Base-by-base conservation (phyloP, 1,139 yeast species). In the Geotrichum restrictum region DNA sequence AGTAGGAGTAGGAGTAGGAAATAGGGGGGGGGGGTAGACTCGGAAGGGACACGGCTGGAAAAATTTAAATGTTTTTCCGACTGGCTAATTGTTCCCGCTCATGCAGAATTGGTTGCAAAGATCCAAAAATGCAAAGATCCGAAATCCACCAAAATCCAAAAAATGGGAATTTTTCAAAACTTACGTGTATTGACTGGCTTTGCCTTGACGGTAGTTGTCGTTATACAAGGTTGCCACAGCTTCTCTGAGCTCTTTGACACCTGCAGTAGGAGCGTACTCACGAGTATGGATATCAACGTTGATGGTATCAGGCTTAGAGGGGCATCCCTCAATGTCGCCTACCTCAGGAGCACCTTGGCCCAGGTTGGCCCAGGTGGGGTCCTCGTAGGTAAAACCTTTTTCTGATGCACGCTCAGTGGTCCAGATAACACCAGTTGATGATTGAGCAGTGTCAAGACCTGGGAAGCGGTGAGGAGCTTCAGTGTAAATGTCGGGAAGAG, bases 281-380 rank as follows among this genome's bases (percentile, higher is more conserved):
- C 81, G 74, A 49, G 80, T 74, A 50, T 73, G 70, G 55, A 77
- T 79, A 10, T 81, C 74, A n/a, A 81, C 72, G 0, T 79, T 78
- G 39, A 82, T 70, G 18, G 73, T 64, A 1, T 72, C 72, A 1
- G 87, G 87, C 65, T 84, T 72, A 49, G 75, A 73, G 65, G 80
- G 80, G 22, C 85, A 80, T 2, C 85, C 85, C 1, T 82, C 81
- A 53, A 82, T 70, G 51, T 79, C 82, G 21, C 85, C 85, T 51
- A 81, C 84, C 63, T 82, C 86, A 1, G 87, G 86, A 52, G 84
- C 83, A 48, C 87, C 87, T 63, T 82, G 87, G 37, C 87, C 87
- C 64, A 82, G 71, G 65, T 82, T 82, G 45, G 83, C 80, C 86
- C 86, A 82, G 32, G 72, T 52, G 8, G 67, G 67, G 49, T 71